These are phyloP conservation scores for Rhododendron williamsianum DNA, from an alignment of 148 eudicot species.

Conservation along the genomic window DNA sequence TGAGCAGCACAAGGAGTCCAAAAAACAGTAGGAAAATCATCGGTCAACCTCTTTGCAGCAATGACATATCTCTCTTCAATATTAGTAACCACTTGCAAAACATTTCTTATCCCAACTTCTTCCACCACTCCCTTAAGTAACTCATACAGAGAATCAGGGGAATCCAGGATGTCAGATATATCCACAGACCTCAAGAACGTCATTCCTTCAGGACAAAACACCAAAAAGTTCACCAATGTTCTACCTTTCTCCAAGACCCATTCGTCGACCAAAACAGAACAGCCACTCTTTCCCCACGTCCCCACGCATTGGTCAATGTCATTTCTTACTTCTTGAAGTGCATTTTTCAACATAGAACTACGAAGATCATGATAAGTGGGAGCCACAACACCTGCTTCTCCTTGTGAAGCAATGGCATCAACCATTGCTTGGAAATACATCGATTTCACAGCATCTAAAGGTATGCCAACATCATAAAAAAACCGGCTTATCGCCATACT, in stretches of 20 bases:
- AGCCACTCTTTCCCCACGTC: constrained; percentile 70
- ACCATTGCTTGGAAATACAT: constrained; percentile 85
- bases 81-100: constrained; percentile 75
- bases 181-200: constrained; percentile 74
- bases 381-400: constrained; percentile 45
- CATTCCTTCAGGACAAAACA: constrained; percentile 68
- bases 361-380: constrained; percentile 82
- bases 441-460: constrained; percentile 71
- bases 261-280: constrained; percentile 77
- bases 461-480: constrained; percentile 71
- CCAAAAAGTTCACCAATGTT: constrained; percentile 48
- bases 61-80: constrained; percentile 54
- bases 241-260: constrained; percentile 49
- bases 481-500: constrained; percentile 74
- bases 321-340: constrained; percentile 65
- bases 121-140: constrained; percentile 65
- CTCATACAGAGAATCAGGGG: constrained; percentile 45
- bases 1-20: constrained; percentile 89
- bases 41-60: constrained; percentile 59
- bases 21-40: constrained; percentile 57
- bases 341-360: constrained; percentile 63
- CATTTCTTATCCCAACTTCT: constrained; percentile 73
- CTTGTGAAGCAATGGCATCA: constrained; percentile 82
- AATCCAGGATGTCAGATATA: constrained; percentile 47
- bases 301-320: constrained; percentile 52